phyloP scores from a whole-genome alignment of 495 filamentous ascomycete genomes.

The Emericellopsis terricola region DNA sequence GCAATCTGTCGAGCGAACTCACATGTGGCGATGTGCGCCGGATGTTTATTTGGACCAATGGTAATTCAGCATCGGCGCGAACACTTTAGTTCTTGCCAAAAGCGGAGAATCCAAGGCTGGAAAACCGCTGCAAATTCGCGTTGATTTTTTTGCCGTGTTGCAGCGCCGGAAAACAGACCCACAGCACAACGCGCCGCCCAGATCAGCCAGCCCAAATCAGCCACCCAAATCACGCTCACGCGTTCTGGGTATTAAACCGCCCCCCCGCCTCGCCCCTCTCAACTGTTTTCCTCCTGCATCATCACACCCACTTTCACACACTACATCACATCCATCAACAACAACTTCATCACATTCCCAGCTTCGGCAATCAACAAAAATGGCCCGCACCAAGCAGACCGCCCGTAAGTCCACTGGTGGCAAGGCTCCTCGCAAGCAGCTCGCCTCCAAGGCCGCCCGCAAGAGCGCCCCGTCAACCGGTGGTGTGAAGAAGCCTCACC shows the following conservation, averaged over 20 bases:
- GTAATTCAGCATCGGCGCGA: too few species aligned
- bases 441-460: conserved; percentile 38
- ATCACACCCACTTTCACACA: conserved; percentile 17
- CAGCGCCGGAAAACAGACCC: too few species aligned
- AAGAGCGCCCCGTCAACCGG: conserved; percentile 40
- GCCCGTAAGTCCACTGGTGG: conserved; percentile 99
- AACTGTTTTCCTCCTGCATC: conserved; percentile 25
- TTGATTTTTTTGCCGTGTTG: too few species aligned
- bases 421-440: conserved; percentile 98
- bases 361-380: conserved; percentile 24
- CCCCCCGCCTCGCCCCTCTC: conserved; percentile 23
- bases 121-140: too few species aligned
- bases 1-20: too few species aligned
- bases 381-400: conserved; percentile 99
- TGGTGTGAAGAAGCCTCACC: conserved; percentile 99
- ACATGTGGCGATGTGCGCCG: too few species aligned
- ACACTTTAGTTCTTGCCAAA: too few species aligned
- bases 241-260: conserved; percentile 18
- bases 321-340: conserved; percentile 19
- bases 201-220: conserved; percentile 17
- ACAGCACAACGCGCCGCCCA: too few species aligned
- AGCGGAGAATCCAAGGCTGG: too few species aligned
- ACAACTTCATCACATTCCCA: conserved; percentile 28
- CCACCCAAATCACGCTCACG: conserved; percentile 7
- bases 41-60: too few species aligned